Evolutionary conservation across 169 alveolate genomes (phyloP).

Genomic region (Eimeria zaria): DNA sequence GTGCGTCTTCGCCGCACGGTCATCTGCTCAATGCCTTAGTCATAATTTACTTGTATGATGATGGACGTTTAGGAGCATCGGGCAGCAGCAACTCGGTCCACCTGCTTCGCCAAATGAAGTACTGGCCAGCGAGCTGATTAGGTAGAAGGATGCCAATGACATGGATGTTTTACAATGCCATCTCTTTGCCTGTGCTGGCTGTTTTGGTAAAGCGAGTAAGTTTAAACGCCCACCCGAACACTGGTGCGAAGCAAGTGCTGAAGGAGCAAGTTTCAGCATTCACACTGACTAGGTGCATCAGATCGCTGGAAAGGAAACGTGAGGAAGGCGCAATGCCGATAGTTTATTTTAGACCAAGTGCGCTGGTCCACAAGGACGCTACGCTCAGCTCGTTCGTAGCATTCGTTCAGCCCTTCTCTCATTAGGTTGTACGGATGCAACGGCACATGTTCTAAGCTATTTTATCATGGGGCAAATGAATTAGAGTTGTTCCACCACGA

Average conservation of each 20-base stretch:
- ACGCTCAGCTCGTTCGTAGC: background rate
- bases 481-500: background rate
- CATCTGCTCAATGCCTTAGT: too few species aligned
- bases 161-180: background rate
- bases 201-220: background rate
- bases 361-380: background rate
- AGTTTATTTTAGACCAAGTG: background rate
- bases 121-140: background rate
- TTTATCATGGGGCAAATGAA: background rate
- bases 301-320: background rate
- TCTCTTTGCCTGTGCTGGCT: too few species aligned
- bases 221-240: background rate
- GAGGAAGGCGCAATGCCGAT: background rate
- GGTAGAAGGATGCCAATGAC: background rate
- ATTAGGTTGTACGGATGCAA: conserved; percentile 4
- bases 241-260: background rate
- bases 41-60: too few species aligned
- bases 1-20: background rate
- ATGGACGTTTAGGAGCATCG: background rate
- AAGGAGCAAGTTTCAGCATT: background rate
- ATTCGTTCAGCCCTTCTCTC: background rate
- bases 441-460: background rate
- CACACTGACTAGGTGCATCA: background rate
- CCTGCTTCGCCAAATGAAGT: background rate
- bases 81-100: background rate